These are phyloP conservation scores for Butyriboletus loyo DNA, from an alignment of 768 basidiomycete genomes.

Conservation along the genomic window DNA sequence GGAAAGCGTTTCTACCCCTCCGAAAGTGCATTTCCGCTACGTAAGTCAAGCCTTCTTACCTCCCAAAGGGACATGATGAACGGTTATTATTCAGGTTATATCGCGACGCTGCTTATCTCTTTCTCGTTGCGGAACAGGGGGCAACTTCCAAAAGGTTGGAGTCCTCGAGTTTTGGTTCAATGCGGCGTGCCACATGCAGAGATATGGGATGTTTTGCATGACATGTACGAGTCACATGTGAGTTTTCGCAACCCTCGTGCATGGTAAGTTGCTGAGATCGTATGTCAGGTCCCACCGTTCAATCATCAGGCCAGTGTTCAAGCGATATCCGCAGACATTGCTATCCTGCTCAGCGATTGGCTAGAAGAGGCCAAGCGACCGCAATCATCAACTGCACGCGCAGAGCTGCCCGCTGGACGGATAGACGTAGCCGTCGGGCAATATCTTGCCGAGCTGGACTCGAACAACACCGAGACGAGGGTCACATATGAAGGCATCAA, in stretches of 20 bases:
- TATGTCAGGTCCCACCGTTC: slow-evolving; percentile 71
- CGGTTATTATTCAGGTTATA: slow-evolving; percentile 50
- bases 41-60: slow-evolving; percentile 42
- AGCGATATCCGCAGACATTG: slow-evolving; percentile 77
- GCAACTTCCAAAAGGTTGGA: slow-evolving; percentile 74
- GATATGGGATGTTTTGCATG: slow-evolving; percentile 82
- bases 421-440: slow-evolving; percentile 72
- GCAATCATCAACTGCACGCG: slow-evolving; percentile 56
- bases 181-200: slow-evolving; percentile 79
- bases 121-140: slow-evolving; percentile 64
- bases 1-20: slow-evolving; percentile 90
- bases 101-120: slow-evolving; percentile 71
- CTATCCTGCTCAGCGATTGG: slow-evolving; percentile 79
- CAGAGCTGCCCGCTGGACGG: slow-evolving; percentile 74
- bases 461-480: slow-evolving; percentile 59
- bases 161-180: slow-evolving; percentile 70
- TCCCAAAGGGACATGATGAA: neutral
- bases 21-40: slow-evolving; percentile 83
- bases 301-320: slow-evolving; percentile 78
- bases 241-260: slow-evolving; percentile 17
- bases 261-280: neutral
- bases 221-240: slow-evolving; percentile 88
- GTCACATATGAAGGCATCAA: slow-evolving; percentile 66
- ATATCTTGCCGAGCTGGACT: slow-evolving; percentile 69
- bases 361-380: slow-evolving; percentile 72